These are phyloP conservation scores for Botrytis elliptica DNA, from an alignment of 2,329 filamentous ascomycete genomes.

Conservation along the genomic window DNA sequence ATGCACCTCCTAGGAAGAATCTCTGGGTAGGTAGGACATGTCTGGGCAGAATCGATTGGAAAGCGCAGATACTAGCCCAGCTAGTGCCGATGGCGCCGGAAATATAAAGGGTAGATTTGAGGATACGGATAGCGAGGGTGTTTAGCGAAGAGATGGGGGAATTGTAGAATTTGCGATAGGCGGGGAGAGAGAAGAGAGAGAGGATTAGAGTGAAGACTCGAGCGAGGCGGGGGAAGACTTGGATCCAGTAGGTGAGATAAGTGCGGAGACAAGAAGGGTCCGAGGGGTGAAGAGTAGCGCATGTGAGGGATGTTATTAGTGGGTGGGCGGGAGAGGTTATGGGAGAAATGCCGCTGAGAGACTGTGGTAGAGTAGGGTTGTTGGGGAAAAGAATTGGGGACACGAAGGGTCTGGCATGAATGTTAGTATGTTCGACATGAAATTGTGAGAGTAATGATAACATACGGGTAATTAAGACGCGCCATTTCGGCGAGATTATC, in stretches of 20 bases:
- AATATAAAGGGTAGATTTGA: constrained; percentile 74
- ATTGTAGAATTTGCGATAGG: constrained; percentile 65
- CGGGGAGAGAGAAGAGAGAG: constrained; percentile 63
- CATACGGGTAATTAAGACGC: constrained; percentile 77
- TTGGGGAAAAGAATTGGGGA: constrained; percentile 84
- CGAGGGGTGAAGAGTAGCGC: constrained; percentile 81
- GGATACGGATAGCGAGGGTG: constrained; percentile 62
- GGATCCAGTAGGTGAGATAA: constrained; percentile 83
- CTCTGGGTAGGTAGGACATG: constrained; percentile 75
- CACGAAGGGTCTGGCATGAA: constrained; percentile 60
- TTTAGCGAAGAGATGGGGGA: constrained; percentile 68
- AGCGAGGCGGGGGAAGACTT: constrained; percentile 74
- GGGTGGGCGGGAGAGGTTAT: constrained; percentile 85
- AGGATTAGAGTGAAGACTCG: constrained; percentile 77
- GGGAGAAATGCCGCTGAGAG: constrained; percentile 68
- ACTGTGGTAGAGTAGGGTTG: constrained; percentile 62
- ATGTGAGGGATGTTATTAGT: constrained; percentile 79
- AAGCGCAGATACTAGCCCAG: constrained; percentile 88
- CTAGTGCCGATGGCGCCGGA: constrained; percentile 81
- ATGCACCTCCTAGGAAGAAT: constrained; percentile 84
- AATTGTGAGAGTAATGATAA: constrained; percentile 31
- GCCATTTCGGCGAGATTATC: constrained; percentile 82
- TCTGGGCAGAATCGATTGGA: constrained; percentile 75
- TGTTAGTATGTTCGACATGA: constrained; percentile 28
- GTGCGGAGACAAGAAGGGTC: constrained; percentile 87